These are phyloP conservation scores for Phaseolus lunatus DNA, from an alignment of 306 rosid species.

Conservation along the genomic window DNA sequence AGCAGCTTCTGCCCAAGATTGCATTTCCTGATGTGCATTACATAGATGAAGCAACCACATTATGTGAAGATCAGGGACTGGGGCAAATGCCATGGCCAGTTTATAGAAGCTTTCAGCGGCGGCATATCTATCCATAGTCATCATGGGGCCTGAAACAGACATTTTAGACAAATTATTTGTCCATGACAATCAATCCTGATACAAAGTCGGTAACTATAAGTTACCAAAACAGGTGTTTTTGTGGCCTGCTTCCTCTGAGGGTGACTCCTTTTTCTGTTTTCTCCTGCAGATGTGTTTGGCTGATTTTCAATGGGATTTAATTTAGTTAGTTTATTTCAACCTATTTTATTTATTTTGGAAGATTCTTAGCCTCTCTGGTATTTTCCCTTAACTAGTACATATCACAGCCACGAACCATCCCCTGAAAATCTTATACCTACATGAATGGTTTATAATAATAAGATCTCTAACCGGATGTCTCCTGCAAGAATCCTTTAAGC, in stretches of 20 bases:
- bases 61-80: conserved; percentile 99
- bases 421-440: not conserved
- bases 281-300: not conserved
- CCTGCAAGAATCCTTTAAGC: not conserved
- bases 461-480: not conserved
- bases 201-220: not conserved
- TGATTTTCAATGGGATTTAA: not conserved
- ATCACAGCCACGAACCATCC: not conserved
- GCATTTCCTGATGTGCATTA: conserved; percentile 99
- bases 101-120: conserved; percentile 94
- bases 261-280: not conserved
- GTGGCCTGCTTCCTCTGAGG: not conserved
- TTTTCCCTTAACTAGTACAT: not conserved
- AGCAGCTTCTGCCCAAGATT: conserved; percentile 99
- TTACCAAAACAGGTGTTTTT: not conserved
- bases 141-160: conserved; percentile 69
- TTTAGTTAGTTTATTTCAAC: not conserved
- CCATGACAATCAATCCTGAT: not conserved
- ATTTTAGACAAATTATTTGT: not conserved
- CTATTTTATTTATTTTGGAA: not conserved
- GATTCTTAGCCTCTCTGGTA: not conserved
- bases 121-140: conserved; percentile 96
- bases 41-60: conserved; percentile 99
- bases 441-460: not conserved
- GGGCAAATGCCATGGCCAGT: conserved; percentile 98